Evolutionary conservation across 371 early-diverging fungal genomes (phyloP).

Genomic region (Mucor irregularis): DNA sequence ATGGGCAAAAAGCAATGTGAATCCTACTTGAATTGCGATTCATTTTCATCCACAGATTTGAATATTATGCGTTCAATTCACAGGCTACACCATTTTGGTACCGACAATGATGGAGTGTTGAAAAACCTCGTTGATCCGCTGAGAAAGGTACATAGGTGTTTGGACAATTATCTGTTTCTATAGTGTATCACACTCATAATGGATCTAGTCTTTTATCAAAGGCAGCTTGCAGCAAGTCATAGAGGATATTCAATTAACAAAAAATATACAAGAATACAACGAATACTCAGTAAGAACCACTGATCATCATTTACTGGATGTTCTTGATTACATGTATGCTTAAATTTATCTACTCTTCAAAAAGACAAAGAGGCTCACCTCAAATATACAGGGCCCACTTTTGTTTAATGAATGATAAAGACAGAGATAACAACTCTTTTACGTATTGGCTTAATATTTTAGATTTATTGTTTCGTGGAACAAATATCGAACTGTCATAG

Average conservation of each 20-base stretch:
- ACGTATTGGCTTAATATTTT: constrained; percentile 3
- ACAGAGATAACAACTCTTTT: background rate
- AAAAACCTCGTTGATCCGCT: constrained; percentile 3
- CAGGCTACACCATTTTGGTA: background rate
- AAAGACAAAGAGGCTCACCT: background rate
- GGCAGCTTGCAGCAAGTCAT: background rate
- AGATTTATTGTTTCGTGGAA: constrained; percentile 11
- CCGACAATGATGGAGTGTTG: background rate
- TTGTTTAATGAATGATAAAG: background rate
- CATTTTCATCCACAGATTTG: background rate
- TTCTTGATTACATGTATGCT: constrained; percentile 12
- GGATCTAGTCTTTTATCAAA: background rate
- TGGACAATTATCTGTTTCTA: background rate
- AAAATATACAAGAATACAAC: background rate
- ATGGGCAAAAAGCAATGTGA: constrained; percentile 6
- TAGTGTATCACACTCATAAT: background rate
- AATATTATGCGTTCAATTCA: background rate
- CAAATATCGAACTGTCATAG: constrained; percentile 11
- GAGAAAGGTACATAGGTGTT: background rate
- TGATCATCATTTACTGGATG: constrained; percentile 5
- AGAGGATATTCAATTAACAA: background rate
- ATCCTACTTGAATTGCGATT: background rate
- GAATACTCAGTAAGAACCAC: background rate
- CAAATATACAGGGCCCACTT: background rate
- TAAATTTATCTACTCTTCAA: background rate